Percentiles rank a stretch among this genome's conserved stretches.
Conservation (phyloP, 257 asterid genomes). For the Lavandula angustifolia region DNA sequence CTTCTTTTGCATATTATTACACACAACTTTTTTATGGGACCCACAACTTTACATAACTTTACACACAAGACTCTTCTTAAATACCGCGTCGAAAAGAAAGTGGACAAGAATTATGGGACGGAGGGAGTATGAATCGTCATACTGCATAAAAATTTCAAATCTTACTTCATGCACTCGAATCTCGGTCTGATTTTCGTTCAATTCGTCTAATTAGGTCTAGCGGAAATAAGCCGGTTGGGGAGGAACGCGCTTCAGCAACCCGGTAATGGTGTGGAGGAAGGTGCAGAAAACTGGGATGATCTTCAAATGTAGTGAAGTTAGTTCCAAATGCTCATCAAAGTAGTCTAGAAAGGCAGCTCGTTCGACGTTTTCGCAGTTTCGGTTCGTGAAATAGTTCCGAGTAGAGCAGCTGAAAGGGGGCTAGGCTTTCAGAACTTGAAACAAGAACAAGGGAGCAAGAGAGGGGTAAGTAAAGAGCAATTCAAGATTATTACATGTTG, state of each 20-base stretch:
- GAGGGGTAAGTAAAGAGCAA: not conserved
- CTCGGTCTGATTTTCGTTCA: slow-evolving; percentile 23
- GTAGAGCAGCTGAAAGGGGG: not conserved
- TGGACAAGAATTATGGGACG: no score
- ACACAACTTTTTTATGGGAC: no score
- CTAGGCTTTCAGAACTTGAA: not conserved
- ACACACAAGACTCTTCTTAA: no score
- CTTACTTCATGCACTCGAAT: not conserved
- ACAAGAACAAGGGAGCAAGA: not conserved
- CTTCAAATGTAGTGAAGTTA: slow-evolving; percentile 24
- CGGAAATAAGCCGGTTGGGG: slow-evolving; percentile 56
- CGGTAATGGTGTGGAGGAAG: slow-evolving; percentile 39
- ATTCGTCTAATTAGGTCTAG: slow-evolving; percentile 51
- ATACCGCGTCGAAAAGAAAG: no score
- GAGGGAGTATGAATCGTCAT: not conserved
- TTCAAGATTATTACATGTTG: not conserved
- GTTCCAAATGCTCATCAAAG: not conserved
- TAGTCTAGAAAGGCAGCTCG: not conserved
- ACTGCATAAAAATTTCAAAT: not conserved
- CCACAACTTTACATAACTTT: no score
- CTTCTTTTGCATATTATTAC: no score
- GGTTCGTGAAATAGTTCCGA: not conserved
- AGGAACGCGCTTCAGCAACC: slow-evolving; percentile 42
- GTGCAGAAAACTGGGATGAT: slow-evolving; percentile 45
- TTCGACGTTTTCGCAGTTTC: not conserved